Conservation (phyloP, 2,329 filamentous ascomycete species). For the Didymella exigua region DNA sequence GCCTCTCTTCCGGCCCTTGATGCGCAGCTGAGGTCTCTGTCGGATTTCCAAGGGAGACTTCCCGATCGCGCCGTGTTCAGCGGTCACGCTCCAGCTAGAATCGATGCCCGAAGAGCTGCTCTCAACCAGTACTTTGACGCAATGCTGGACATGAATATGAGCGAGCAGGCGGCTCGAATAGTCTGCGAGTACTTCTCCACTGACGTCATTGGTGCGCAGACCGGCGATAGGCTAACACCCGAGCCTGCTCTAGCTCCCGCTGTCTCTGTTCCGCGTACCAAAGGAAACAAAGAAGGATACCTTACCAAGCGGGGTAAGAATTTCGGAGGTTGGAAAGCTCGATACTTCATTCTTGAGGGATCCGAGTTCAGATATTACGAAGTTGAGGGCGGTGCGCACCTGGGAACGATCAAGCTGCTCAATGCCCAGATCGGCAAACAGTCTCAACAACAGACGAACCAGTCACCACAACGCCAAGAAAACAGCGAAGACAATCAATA, state of each 20-base stretch:
- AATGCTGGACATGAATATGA: slow-evolving; percentile 80
- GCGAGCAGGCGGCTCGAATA: slow-evolving; percentile 75
- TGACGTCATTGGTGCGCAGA: slow-evolving; percentile 66
- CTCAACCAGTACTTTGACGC: slow-evolving; percentile 86
- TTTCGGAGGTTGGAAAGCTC: slow-evolving; percentile 97
- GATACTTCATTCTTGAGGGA: slow-evolving; percentile 72
- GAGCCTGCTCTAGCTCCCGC: slow-evolving; percentile 58
- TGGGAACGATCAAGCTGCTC: slow-evolving; percentile 91
- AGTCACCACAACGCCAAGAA: slow-evolving; percentile 65
- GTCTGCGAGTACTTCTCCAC: slow-evolving; percentile 85
- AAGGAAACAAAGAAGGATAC: slow-evolving; percentile 82
- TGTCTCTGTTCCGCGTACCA: slow-evolving; percentile 55
- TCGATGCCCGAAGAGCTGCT: slow-evolving; percentile 82
- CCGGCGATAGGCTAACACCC: slow-evolving; percentile 59
- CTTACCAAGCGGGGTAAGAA: slow-evolving; percentile 97
- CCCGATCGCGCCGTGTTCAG: slow-evolving; percentile 87
- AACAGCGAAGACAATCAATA: slow-evolving; percentile 93
- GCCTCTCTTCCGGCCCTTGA: slow-evolving; percentile 81
- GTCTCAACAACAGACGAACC: slow-evolving; percentile 64
- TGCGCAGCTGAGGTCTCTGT: slow-evolving; percentile 74
- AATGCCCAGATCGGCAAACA: slow-evolving; percentile 95
- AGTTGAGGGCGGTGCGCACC: slow-evolving; percentile 82
- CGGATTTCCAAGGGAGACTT: slow-evolving; percentile 73
- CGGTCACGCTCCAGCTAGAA: slow-evolving; percentile 89
- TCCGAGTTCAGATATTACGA: slow-evolving; percentile 88